Evolutionary conservation across 1,139 yeast species (phyloP).

Genomic region (Schwanniomyces etchellsii): DNA sequence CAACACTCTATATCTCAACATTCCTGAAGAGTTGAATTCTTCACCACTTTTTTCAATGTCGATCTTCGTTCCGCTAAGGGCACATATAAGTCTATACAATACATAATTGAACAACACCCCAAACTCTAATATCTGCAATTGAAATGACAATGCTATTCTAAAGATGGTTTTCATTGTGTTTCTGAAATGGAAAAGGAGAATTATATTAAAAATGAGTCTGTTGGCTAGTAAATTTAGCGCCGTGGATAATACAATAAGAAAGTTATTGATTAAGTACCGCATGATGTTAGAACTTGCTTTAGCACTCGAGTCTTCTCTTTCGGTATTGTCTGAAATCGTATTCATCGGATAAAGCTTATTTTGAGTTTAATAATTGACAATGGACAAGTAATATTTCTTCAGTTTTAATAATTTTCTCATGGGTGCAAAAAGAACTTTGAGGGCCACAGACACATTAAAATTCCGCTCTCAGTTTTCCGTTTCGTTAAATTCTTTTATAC

Average conservation of each 20-base stretch:
- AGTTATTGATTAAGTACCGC: constrained; percentile 1
- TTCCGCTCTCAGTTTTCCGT: too few relatives aligned
- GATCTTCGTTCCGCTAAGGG: constrained; percentile 6
- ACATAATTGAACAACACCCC: constrained; percentile 4
- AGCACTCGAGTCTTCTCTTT: too few relatives aligned
- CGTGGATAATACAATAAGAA: constrained; percentile 3
- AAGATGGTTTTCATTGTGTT: constrained; percentile 3
- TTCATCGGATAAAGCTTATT: too few relatives aligned
- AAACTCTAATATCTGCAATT: constrained; percentile 6
- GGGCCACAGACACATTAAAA: too few relatives aligned
- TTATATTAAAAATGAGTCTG: constrained; percentile 4
- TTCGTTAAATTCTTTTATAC: too few relatives aligned
- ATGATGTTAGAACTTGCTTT: constrained; percentile 1
- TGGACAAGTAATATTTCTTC: too few relatives aligned
- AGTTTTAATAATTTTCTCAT: too few relatives aligned
- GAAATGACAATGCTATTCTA: constrained; percentile 1
- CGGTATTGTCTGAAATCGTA: too few relatives aligned
- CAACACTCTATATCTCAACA: constrained; percentile 6
- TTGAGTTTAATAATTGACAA: too few relatives aligned
- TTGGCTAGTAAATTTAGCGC: constrained; percentile 5
- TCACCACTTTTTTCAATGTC: neutral
- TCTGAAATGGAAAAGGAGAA: constrained; percentile 7
- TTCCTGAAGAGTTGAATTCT: constrained; percentile 3
- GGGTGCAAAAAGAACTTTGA: too few relatives aligned
- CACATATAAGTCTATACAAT: constrained; percentile 5